A percentile compares a stretch with the other conserved stretches of the same genome.
Evolutionary conservation across 2,329 filamentous ascomycete species (phyloP).

Genomic region (Scorias spongiosa): DNA sequence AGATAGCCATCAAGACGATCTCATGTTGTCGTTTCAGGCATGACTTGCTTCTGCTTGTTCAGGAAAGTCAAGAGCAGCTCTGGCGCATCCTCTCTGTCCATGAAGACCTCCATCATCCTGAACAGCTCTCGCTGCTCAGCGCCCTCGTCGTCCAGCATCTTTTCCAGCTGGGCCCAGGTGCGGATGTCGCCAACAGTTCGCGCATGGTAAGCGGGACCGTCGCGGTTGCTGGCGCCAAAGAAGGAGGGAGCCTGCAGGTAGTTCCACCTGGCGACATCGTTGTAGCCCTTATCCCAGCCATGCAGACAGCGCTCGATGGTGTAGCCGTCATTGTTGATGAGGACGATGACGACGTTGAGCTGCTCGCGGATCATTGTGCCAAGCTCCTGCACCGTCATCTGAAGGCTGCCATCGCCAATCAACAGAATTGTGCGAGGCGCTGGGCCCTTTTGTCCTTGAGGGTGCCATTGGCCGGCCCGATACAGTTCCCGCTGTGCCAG

Average conservation of each 20-base stretch:
- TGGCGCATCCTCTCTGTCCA: slow-evolving; percentile 4
- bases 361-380: slow-evolving; percentile 67
- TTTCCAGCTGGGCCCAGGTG: slow-evolving; percentile 53
- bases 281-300: slow-evolving; percentile 48
- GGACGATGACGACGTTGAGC: slow-evolving; percentile 53
- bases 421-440: slow-evolving; percentile 59
- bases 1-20: too few relatives aligned
- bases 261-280: slow-evolving; percentile 65
- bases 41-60: neutral
- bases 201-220: slow-evolving; percentile 41
- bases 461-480: slow-evolving; percentile 13
- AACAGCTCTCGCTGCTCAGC: neutral
- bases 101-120: slow-evolving; percentile 3
- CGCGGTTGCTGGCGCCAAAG: slow-evolving; percentile 48
- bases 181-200: slow-evolving; percentile 29
- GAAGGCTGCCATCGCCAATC: slow-evolving; percentile 78
- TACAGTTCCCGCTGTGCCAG: slow-evolving; percentile 52
- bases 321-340: slow-evolving; percentile 78
- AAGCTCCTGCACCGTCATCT: slow-evolving; percentile 71
- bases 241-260: slow-evolving; percentile 48
- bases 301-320: slow-evolving; percentile 84
- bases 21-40: too few relatives aligned
- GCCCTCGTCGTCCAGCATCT: slow-evolving; percentile 39
- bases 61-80: neutral
- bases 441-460: slow-evolving; percentile 3